A percentile compares a stretch with the other conserved stretches of the same genome.
Conservation (phyloP, 1,284 basidiomycete species). For the Moesziomyces sp. region DNA sequence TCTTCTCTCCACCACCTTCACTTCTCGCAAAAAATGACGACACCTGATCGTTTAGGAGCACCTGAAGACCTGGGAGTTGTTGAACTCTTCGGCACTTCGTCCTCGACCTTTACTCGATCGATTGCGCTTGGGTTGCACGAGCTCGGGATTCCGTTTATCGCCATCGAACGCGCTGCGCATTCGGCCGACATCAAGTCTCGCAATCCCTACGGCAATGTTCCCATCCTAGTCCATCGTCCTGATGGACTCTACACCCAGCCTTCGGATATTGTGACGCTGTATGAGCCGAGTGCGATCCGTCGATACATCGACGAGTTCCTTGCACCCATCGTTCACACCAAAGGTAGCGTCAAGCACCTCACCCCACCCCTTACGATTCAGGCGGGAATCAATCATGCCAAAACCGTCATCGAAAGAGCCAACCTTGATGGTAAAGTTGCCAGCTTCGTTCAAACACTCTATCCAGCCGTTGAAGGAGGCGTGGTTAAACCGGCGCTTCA, state of each 20-base stretch:
- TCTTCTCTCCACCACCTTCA: not conserved
- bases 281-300: constrained; percentile 36
- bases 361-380: constrained; percentile 14
- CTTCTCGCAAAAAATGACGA: constrained; percentile 22
- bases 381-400: constrained; percentile 5
- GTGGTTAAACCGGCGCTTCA: constrained; percentile 32
- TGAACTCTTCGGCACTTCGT: constrained; percentile 30
- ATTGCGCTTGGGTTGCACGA: constrained; percentile 34
- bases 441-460: constrained; percentile 26
- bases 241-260: constrained; percentile 36
- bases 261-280: constrained; percentile 24
- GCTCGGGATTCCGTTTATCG: constrained; percentile 35
- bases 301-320: constrained; percentile 45
- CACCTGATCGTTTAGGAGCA: constrained; percentile 19
- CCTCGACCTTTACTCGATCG: constrained; percentile 35
- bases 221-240: constrained; percentile 35
- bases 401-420: constrained; percentile 4
- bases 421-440: constrained; percentile 27
- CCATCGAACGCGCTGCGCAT: constrained; percentile 17
- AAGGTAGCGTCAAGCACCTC: not conserved
- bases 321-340: constrained; percentile 7
- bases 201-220: constrained; percentile 38
- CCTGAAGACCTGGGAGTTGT: constrained; percentile 41
- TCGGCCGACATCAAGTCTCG: constrained; percentile 23
- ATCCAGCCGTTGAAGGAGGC: constrained; percentile 30